These are phyloP conservation scores for Emericellopsis atlantica DNA, from an alignment of 2,329 filamentous ascomycete genomes.

Conservation along the genomic window DNA sequence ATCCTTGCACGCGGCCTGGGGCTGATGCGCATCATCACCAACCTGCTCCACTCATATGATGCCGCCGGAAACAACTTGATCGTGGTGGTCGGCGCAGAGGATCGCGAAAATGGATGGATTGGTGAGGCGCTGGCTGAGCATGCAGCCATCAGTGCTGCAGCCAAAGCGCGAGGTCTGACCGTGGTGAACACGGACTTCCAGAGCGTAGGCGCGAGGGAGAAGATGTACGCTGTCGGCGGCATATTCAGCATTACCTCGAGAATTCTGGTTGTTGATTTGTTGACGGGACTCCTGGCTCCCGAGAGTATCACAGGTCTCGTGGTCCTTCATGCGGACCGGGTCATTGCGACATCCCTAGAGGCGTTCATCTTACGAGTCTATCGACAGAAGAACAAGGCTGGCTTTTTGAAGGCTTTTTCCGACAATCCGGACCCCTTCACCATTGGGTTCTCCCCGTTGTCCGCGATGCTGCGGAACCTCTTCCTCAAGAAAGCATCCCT, in stretches of 20 bases:
- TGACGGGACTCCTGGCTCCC: constrained; percentile 72
- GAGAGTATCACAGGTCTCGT: constrained; percentile 79
- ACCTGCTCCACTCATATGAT: constrained; percentile 93
- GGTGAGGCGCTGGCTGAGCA: constrained; percentile 93
- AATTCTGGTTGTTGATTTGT: constrained; percentile 84
- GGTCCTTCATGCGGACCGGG: constrained; percentile 77
- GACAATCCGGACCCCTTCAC: constrained; percentile 88
- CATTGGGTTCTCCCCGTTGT: constrained; percentile 73
- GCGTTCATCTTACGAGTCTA: constrained; percentile 93
- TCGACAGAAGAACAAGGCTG: constrained; percentile 83
- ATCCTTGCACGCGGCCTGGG: constrained; percentile 85
- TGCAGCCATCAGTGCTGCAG: constrained; percentile 74
- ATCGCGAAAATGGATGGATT: constrained; percentile 92
- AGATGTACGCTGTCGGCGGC: constrained; percentile 80
- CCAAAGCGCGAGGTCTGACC: constrained; percentile 72
- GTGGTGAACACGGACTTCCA: constrained; percentile 92
- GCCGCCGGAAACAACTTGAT: constrained; percentile 89
- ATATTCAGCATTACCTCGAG: constrained; percentile 94
- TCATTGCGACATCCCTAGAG: constrained; percentile 77
- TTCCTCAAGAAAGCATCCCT: constrained; percentile 81
- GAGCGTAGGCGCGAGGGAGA: constrained; percentile 75
- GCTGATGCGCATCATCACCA: constrained; percentile 84
- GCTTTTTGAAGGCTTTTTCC: constrained; percentile 92
- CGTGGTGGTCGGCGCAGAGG: constrained; percentile 76
- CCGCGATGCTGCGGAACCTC: constrained; percentile 79